Conservation (phyloP, 495 filamentous ascomycete species). For the Rusavskia elegans region DNA sequence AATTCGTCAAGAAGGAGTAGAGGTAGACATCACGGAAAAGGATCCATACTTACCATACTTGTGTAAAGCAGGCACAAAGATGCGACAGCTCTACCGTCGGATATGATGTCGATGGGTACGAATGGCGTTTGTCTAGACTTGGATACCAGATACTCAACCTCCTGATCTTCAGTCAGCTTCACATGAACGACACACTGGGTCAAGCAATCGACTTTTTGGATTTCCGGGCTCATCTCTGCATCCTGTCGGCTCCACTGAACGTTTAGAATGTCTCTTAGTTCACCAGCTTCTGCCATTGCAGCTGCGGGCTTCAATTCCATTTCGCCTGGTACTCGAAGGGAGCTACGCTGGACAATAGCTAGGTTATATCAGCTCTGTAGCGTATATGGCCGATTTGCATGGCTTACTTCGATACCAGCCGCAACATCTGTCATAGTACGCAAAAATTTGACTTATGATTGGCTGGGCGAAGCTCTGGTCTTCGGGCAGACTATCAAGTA, state of each 20-base stretch:
- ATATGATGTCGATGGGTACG: conserved; percentile 66
- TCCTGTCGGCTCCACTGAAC: conserved; percentile 38
- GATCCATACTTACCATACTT: conserved; percentile 49
- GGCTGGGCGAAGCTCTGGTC: conserved; percentile 89
- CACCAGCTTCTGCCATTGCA: conserved; percentile 48
- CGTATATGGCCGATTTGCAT: background rate
- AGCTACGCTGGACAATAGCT: conserved; percentile 13
- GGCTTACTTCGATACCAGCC: conserved; percentile 65
- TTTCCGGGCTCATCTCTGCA: conserved; percentile 17
- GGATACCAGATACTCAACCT: conserved; percentile 49
- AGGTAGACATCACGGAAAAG: background rate
- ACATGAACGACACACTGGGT: background rate
- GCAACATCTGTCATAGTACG: conserved; percentile 82
- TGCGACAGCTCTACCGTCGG: conserved; percentile 70
- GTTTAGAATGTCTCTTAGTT: conserved; percentile 48
- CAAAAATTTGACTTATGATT: conserved; percentile 74
- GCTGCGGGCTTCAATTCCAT: conserved; percentile 56
- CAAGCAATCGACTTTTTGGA: conserved; percentile 23
- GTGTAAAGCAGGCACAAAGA: conserved; percentile 79
- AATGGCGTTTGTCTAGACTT: conserved; percentile 47
- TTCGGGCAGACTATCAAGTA: conserved; percentile 90
- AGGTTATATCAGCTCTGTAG: background rate
- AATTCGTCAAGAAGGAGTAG: background rate
- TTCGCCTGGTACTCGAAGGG: conserved; percentile 20
- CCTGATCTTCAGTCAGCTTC: conserved; percentile 22